Percentiles rank a stretch among this genome's conserved stretches.
Conservation (phyloP, 75 land plant species). For the Isoetes taiwanensis region DNA sequence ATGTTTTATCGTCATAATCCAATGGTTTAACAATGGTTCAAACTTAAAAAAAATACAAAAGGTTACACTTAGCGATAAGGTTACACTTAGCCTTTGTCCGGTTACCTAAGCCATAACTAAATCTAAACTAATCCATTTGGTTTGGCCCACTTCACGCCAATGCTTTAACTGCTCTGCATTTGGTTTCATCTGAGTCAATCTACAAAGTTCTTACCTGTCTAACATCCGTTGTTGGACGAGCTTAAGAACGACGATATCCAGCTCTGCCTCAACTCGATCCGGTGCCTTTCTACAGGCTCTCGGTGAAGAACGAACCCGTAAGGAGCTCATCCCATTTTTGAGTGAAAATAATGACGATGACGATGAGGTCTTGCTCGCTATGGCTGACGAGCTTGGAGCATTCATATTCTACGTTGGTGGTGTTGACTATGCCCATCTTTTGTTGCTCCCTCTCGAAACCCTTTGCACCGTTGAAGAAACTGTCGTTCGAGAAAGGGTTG, state of each 20-base stretch:
- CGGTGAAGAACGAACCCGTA: constrained; percentile 85
- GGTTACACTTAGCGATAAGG: too few species aligned
- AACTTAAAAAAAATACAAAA: too few species aligned
- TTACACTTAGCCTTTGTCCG: too few species aligned
- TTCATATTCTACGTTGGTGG: constrained; percentile 95
- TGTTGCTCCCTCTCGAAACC: constrained; percentile 82
- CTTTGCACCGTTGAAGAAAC: constrained; percentile 93
- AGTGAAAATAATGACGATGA: constrained; percentile 94
- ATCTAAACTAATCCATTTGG: too few species aligned
- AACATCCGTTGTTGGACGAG: too few species aligned
- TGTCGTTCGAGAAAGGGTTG: constrained; percentile 86
- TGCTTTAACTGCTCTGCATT: too few species aligned
- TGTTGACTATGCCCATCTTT: constrained; percentile 77
- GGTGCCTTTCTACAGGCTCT: constrained; percentile 82
- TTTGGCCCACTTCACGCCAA: too few species aligned
- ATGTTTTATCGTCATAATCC: too few species aligned
- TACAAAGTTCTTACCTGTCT: too few species aligned
- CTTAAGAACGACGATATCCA: constrained; percentile 90
- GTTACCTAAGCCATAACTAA: too few species aligned
- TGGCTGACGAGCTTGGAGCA: constrained; percentile 92
- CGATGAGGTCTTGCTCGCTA: constrained; percentile 87
- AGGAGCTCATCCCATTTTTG: constrained; percentile 83
- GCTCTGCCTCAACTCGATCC: constrained; percentile 83
- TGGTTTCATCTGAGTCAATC: too few species aligned
- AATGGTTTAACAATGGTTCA: too few species aligned